Evolutionary conservation across 1,284 basidiomycete species (phyloP), one percentile per base, ranked within the genome.

Genomic region (Tranzscheliella williamsii): DNA sequence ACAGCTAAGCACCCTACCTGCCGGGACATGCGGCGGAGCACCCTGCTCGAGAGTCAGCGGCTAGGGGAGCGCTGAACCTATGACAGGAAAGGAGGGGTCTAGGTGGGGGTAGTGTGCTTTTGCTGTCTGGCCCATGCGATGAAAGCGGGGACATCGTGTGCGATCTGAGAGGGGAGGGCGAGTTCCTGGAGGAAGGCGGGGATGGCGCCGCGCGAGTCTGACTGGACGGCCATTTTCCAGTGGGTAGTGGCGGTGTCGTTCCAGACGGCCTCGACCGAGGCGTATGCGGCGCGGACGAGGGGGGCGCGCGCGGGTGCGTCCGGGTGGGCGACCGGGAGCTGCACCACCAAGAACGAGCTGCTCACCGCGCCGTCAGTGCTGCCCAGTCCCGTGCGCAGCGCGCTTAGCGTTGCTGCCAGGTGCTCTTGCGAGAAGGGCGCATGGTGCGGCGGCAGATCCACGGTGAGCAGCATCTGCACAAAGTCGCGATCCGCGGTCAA

Each of bases 401-500:
- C 53, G 6, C 42, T 24, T 18, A 70, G 37, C 3, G 61, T 46
- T 0, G 30, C 45, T 4, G 29, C 21, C 32, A 68, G 58, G 47
- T 75, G 73, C n/a, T 47, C 61, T 16, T 48, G 37, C 1, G 58
- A 67, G 40, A 64, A 75, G 2, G 73, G 71, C 18, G 45, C 31
- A 2, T 53, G 30, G 24, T 66, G 60, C 1, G 62, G 50, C 21
- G 70, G 71, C 13, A 75, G 50, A 23, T 71, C 64, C 43, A 75
- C 27, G 6, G 67, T 67, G 13, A 75, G 22, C 1, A 75, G 50
- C 38, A 73, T 62, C 58, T 73, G 56, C 7, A 72, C 50, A 53
- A 75, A 75, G 53, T 75, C 73, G 20, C 73, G 48, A 41, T 73
- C 60, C 24, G 66, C 38, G 5, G 63, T 70, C 15, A 66, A 44